phyloP scores from a whole-genome alignment of 1,139 yeast genomes.

The Zygoascus meyerae region DNA sequence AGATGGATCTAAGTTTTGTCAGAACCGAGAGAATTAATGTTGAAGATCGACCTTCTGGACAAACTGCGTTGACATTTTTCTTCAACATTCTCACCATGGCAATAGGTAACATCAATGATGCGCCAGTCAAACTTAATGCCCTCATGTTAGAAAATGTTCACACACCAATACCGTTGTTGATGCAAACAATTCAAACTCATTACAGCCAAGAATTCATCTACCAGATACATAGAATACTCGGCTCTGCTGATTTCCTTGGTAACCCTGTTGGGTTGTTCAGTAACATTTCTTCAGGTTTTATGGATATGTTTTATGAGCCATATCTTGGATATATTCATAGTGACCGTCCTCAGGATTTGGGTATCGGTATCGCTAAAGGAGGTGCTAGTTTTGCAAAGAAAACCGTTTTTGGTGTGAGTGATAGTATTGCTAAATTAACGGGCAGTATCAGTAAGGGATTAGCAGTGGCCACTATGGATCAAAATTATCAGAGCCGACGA shows the following conservation, averaged over 20 bases:
- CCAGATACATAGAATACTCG: slow-evolving; percentile 87
- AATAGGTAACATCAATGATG: slow-evolving; percentile 93
- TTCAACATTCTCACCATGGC: slow-evolving; percentile 92
- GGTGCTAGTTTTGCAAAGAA: slow-evolving; percentile 90
- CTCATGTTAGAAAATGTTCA: slow-evolving; percentile 82
- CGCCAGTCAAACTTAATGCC: slow-evolving; percentile 87
- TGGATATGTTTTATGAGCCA: slow-evolving; percentile 96
- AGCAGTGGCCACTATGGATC: slow-evolving; percentile 84
- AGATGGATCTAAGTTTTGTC: slow-evolving; percentile 83
- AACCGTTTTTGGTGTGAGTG: slow-evolving; percentile 91
- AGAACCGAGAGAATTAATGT: slow-evolving; percentile 76
- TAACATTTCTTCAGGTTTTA: slow-evolving; percentile 86
- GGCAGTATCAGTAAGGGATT: slow-evolving; percentile 94
- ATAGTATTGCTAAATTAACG: slow-evolving; percentile 85
- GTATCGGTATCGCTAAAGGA: slow-evolving; percentile 93
- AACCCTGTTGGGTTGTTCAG: slow-evolving; percentile 96
- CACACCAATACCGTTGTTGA: slow-evolving; percentile 70
- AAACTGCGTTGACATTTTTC: slow-evolving; percentile 62
- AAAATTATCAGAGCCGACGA: slow-evolving; percentile 69
- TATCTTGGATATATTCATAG: slow-evolving; percentile 91
- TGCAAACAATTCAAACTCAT: slow-evolving; percentile 72
- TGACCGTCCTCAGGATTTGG: slow-evolving; percentile 93
- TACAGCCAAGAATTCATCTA: slow-evolving; percentile 89
- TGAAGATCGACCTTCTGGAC: slow-evolving; percentile 50
- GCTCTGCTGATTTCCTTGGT: slow-evolving; percentile 94